These are phyloP conservation scores for Balakata baccata DNA, from an alignment of 345 rosid species.

Conservation along the genomic window DNA sequence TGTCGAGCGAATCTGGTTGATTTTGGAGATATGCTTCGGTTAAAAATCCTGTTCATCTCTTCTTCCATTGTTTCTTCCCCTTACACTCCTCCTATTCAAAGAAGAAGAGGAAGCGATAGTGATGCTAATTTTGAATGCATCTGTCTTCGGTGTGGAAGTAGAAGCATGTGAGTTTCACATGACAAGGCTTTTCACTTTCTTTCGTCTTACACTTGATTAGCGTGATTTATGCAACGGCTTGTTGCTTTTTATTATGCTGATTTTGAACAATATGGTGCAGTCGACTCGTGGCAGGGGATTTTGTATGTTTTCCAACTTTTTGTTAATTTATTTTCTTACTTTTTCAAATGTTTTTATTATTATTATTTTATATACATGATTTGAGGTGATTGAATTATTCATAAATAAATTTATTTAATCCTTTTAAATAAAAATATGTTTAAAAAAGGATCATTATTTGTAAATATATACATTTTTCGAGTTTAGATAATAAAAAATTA, in stretches of 20 bases:
- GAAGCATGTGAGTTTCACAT: constrained; percentile 31
- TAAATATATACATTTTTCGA: too few relatives aligned
- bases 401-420: too few relatives aligned
- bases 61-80: constrained; percentile 13
- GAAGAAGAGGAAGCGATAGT: background rate
- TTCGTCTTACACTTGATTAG: background rate
- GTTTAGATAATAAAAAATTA: too few relatives aligned
- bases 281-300: background rate
- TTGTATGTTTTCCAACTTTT: too few relatives aligned
- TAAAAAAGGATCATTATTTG: too few relatives aligned
- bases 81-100: background rate
- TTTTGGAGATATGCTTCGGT: background rate
- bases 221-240: constrained; percentile 38
- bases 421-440: too few relatives aligned
- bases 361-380: too few relatives aligned
- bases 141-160: background rate
- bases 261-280: background rate
- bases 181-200: constrained; percentile 15
- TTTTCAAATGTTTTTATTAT: too few relatives aligned
- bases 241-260: constrained; percentile 12
- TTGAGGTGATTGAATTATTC: too few relatives aligned
- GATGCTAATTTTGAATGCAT: background rate
- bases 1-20: constrained; percentile 2
- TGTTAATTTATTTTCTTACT: too few relatives aligned
- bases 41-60: background rate